phyloP scores from a whole-genome alignment of 805 yeast species.

The Grigorovia humatica region DNA sequence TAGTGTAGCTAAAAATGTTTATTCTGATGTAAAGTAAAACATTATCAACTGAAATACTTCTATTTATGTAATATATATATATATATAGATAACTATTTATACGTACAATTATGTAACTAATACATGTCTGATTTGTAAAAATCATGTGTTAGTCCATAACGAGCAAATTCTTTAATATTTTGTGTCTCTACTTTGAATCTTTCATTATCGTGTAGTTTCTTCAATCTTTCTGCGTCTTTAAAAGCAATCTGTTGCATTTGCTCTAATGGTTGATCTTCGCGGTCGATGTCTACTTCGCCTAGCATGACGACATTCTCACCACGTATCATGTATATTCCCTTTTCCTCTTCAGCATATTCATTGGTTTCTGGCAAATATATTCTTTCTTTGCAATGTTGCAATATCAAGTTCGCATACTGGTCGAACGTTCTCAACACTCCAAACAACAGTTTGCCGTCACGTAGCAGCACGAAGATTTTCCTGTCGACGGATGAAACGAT shows the following conservation, averaged over 20 bases:
- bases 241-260: slow-evolving; percentile 50
- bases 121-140: slow-evolving; percentile 46
- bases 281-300: slow-evolving; percentile 87
- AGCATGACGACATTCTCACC: slow-evolving; percentile 93
- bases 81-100: too few species aligned
- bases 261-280: slow-evolving; percentile 61
- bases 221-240: slow-evolving; percentile 44
- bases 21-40: too few species aligned
- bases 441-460: slow-evolving; percentile 81
- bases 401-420: slow-evolving; percentile 83
- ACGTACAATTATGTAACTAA: slow-evolving; percentile 15
- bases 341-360: slow-evolving; percentile 60
- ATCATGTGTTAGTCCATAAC: slow-evolving; percentile 48
- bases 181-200: slow-evolving; percentile 34
- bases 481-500: slow-evolving; percentile 78
- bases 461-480: slow-evolving; percentile 68
- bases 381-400: slow-evolving; percentile 86
- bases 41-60: too few species aligned
- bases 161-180: slow-evolving; percentile 40
- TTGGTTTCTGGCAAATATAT: slow-evolving; percentile 49
- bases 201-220: slow-evolving; percentile 22
- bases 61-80: too few species aligned
- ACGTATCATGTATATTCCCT: slow-evolving; percentile 80
- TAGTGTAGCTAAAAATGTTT: too few species aligned
- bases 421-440: slow-evolving; percentile 93